Evolutionary conservation across 148 eudicot species (phyloP), one percentile per base, ranked within the genome.

Genomic region (Nepenthes mirabilis): DNA sequence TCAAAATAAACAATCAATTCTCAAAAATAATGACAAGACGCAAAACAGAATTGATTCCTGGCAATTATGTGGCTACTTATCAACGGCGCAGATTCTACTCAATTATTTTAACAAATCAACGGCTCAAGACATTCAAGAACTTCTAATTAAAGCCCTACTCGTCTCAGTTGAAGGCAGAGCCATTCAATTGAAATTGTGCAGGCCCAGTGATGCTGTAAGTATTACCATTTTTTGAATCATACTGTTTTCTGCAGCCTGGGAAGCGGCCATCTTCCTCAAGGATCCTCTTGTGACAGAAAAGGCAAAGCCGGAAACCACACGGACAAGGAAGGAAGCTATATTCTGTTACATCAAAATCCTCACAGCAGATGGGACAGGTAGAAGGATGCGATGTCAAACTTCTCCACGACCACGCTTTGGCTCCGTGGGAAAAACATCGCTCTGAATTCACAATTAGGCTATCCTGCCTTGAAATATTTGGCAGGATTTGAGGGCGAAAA

Each of bases 261-360:
- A 95, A 93, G 35, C 99, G 95, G 0, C 83, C 91, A 74, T 89
- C 89, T 33, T 68, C 89, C 70, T 93, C 99, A 23, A 84, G 77
- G 66, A 93, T 88, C 70, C 71, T 83, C 53, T 91, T 91, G 79
- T 91, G 94, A 67, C 98, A 91, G 73, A 91, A 91, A 36, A 91
- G 83, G 67, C 98, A 91, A 11, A 93, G 87, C 78, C 80, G 79
- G 58, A 86, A 93, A 1, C 95, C 99, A 49, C 99, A 89, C 1
- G 75, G 68, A 63, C 96, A 93, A 1, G 99, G 99, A 11, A 72
- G 70, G 70, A 89, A 93, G 14, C 80, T 84, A 4, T 83, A 76
- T 55, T 93, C 98, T 6, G 89, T 93, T 1, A 48, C 52, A 56
- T 93, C 96, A 12, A 93, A 77, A 77, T 88, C 99, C 77, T 93